Evolutionary conservation across 768 basidiomycete species (phyloP).

Genomic region (Naganishia friedmannii): DNA sequence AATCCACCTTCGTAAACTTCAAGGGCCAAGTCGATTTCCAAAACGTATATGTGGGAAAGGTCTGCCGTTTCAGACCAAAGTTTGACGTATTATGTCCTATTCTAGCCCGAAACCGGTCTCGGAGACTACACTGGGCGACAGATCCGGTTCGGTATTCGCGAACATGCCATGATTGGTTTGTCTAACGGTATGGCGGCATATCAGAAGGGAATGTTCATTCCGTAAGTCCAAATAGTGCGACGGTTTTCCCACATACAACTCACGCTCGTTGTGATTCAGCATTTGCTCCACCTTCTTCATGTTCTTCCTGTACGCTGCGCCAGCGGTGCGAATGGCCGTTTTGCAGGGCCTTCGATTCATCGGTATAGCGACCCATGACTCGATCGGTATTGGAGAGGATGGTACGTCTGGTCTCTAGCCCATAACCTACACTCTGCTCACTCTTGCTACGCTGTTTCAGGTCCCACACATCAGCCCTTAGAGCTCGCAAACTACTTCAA

Average conservation of each 20-base stretch:
- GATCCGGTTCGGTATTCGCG: slow-evolving; percentile 49
- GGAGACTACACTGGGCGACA: slow-evolving; percentile 49
- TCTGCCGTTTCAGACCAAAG: background rate
- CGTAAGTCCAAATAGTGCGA: slow-evolving; percentile 35
- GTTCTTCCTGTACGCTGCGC: slow-evolving; percentile 51
- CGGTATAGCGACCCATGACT: slow-evolving; percentile 51
- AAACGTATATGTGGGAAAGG: slow-evolving; percentile 34
- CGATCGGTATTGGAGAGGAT: slow-evolving; percentile 50
- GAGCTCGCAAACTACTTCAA: slow-evolving; percentile 45
- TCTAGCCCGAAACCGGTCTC: slow-evolving; percentile 39
- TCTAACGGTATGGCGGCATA: slow-evolving; percentile 49
- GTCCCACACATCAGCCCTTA: slow-evolving; percentile 50
- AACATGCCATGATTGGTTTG: slow-evolving; percentile 48
- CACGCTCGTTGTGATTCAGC: slow-evolving; percentile 21
- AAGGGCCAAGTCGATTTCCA: slow-evolving; percentile 45
- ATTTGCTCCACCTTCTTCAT: slow-evolving; percentile 51
- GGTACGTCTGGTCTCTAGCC: slow-evolving; percentile 25
- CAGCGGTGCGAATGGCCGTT: slow-evolving; percentile 48
- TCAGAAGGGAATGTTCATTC: slow-evolving; percentile 50
- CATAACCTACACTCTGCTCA: background rate
- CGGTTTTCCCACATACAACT: background rate
- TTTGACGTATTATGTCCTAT: no score
- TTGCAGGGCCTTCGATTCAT: slow-evolving; percentile 48
- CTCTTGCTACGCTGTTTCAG: slow-evolving; percentile 17
- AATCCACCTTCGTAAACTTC: slow-evolving; percentile 49